phyloP scores from a whole-genome alignment of 352 stramenopile species.

The Pythium chondricola region DNA sequence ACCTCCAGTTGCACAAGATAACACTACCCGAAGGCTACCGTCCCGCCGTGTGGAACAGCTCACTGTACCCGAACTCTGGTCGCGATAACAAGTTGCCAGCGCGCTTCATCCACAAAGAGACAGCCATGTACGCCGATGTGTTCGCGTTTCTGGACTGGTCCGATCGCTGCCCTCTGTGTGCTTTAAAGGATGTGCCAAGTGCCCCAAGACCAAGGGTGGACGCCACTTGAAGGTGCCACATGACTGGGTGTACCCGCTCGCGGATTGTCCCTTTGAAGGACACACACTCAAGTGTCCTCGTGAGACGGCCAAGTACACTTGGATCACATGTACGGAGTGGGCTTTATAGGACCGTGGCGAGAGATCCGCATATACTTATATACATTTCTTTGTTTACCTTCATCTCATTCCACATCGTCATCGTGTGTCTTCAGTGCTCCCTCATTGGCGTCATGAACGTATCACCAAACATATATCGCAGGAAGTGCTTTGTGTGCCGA shows the following conservation, averaged over 20 bases:
- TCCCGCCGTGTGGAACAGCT: conserved; percentile 16
- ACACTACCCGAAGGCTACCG: conserved; percentile 12
- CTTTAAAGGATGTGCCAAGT: conserved; percentile 2
- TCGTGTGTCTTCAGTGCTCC: neutral
- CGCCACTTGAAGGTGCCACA: conserved; percentile 14
- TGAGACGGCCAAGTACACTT: conserved; percentile 19
- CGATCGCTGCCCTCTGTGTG: conserved; percentile 10
- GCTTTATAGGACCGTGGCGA: too few species aligned
- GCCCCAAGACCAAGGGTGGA: neutral
- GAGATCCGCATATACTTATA: too few species aligned
- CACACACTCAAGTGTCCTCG: conserved; percentile 17
- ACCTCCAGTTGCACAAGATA: conserved; percentile 3
- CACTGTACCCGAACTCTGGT: conserved; percentile 9
- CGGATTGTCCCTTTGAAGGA: conserved; percentile 19
- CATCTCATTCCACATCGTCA: too few species aligned
- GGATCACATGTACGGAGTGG: conserved; percentile 20
- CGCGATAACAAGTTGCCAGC: conserved; percentile 20
- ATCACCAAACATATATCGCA: conserved; percentile 15
- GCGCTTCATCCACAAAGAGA: conserved; percentile 18
- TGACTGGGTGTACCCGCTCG: conserved; percentile 23
- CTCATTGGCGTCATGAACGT: conserved; percentile 1
- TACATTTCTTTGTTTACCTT: too few species aligned
- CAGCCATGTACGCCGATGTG: conserved; percentile 24
- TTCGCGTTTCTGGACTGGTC: conserved; percentile 18
- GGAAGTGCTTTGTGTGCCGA: conserved; percentile 8